Evolutionary conservation across 257 asterid genomes (phyloP), one percentile per base, ranked within the genome.

Genomic region (Rauvolfia tetraphylla): DNA sequence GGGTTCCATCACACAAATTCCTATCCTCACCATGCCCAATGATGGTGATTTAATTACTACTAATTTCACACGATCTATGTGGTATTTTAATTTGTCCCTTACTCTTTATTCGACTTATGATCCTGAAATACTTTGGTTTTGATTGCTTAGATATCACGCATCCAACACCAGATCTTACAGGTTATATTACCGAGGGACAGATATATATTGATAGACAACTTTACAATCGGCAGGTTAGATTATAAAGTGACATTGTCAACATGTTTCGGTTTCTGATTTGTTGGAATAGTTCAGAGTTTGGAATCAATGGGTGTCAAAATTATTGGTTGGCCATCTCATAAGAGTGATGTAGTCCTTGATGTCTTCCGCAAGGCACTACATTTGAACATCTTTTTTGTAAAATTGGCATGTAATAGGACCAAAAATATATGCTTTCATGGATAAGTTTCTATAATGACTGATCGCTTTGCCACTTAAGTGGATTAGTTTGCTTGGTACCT

Each of bases 101-200:
- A 27, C 34, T 34, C 48, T 38, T 57, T 41, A 63, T 68, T 75
- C 63, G 27, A 27, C 67, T 73, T 74, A 54, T 51, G 38, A 76
- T 76, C 31, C 68, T 76, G 53, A 63, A 73, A 4, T 70, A 29
- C 18, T 20, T 65, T 73, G 58, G 18, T 76, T 75, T 78, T 68
- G 41, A 75, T 84, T 86, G 83, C 63, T 27, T 96, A 95, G 99
- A 95, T 86, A 95, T 95, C 70, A 95, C 99, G 27, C 99, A 95
- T 88, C 99, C 99, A 71, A 95, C 99, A 73, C 99, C 99, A 68
- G 99, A 95, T 95, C 97, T 95, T 79, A 93, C 99, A 3, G 99
- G 99, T 73, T 95, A 95, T 80, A 95, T 95, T 83, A 95, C 99
- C 3, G 99, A 95, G 83, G 99, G 99, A 68, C 99, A 95, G 90